A percentile compares a stretch with the other conserved stretches of the same genome.
Conservation (phyloP, 1,139 yeast species). For the Diutina mesorugosa region DNA sequence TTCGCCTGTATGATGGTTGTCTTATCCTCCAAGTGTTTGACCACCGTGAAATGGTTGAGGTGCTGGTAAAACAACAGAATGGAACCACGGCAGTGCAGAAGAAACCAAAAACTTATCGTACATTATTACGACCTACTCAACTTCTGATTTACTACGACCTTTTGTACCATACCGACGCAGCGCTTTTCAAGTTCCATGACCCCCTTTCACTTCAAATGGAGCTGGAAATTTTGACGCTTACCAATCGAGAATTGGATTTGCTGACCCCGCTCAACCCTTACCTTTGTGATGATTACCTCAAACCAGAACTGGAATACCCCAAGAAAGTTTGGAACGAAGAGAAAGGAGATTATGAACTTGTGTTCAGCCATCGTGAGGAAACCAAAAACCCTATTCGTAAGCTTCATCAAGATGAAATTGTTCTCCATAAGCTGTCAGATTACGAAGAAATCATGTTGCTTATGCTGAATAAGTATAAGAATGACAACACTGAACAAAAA, state of each 20-base stretch:
- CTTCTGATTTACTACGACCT: constrained; percentile 76
- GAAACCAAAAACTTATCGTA: constrained; percentile 60
- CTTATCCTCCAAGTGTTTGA: constrained; percentile 74
- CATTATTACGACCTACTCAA: constrained; percentile 70
- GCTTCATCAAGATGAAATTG: constrained; percentile 32
- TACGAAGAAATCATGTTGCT: constrained; percentile 80
- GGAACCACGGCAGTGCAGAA: constrained; percentile 3
- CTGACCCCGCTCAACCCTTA: constrained; percentile 64
- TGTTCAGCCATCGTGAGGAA: constrained; percentile 33
- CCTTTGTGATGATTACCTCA: constrained; percentile 28
- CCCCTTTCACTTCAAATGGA: constrained; percentile 68
- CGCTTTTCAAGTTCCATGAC: constrained; percentile 68
- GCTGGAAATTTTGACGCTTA: constrained; percentile 65
- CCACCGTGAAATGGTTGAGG: constrained; percentile 27
- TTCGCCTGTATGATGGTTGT: constrained; percentile 81
- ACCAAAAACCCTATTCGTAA: constrained; percentile 29
- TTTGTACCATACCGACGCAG: constrained; percentile 68
- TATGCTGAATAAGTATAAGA: constrained; percentile 29
- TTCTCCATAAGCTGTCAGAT: constrained; percentile 64
- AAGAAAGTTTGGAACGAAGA: constrained; percentile 26
- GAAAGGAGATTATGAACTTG: constrained; percentile 18
- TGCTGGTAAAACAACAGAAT: not conserved
- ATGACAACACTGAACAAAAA: constrained; percentile 25
- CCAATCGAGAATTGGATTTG: constrained; percentile 65
- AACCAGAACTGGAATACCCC: constrained; percentile 37